Percentiles rank a stretch among this genome's conserved stretches.
phyloP scores from a whole-genome alignment of 495 filamentous ascomycete genomes.

The Podospora anserina region DNA sequence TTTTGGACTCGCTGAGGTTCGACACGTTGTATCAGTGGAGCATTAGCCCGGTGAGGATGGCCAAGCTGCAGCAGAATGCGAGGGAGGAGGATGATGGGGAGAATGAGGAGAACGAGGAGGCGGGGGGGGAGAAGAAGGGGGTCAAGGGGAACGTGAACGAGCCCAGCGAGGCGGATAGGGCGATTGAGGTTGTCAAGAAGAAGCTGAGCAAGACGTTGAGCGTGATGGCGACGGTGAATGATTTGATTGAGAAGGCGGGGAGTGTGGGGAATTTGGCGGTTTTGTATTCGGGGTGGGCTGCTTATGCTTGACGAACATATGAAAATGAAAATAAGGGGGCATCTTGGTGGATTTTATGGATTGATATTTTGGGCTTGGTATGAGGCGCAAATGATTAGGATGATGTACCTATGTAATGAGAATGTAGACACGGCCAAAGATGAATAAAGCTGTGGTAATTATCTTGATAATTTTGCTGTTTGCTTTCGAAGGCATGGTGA shows the following conservation, averaged over 20 bases:
- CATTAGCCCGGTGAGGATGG: constrained; percentile 81
- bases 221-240: constrained; percentile 91
- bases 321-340: background rate
- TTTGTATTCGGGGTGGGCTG: constrained; percentile 65
- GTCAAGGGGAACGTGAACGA: constrained; percentile 58
- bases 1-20: constrained; percentile 91
- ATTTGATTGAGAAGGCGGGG: constrained; percentile 90
- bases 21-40: constrained; percentile 96
- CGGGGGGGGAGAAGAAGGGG: constrained; percentile 9
- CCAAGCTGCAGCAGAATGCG: constrained; percentile 56
- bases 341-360: too few species aligned
- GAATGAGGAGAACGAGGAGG: constrained; percentile 19
- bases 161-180: constrained; percentile 86
- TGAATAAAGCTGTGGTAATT: too few species aligned
- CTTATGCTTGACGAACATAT: background rate
- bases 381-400: too few species aligned
- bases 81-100: constrained; percentile 37
- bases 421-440: too few species aligned
- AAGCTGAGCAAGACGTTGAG: constrained; percentile 92
- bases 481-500: too few species aligned
- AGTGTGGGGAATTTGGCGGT: constrained; percentile 92
- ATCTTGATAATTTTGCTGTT: too few species aligned
- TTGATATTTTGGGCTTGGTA: too few species aligned
- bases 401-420: too few species aligned
- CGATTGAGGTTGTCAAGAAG: constrained; percentile 87